Evolutionary conservation across 78 protist genomes (phyloP).

Genomic region (slime mould (Dictyostelium discoideum)): dicty_2.7 NC_007088.5:724001-724500

Average conservation of each 20-base stretch:
- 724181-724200: too few species aligned
- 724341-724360: background rate
- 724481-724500: background rate
- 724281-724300: background rate
- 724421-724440: background rate
- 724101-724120: too few species aligned
- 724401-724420: too few species aligned
- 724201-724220: background rate
- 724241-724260: background rate
- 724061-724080: slow-evolving; percentile 35
- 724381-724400: too few species aligned
- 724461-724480: background rate
- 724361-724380: too few species aligned
- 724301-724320: background rate
- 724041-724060: slow-evolving; percentile 65
- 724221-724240: background rate
- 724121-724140: too few species aligned
- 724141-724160: too few species aligned
- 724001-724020: slow-evolving; percentile 68
- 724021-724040: slow-evolving; percentile 57
- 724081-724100: background rate
- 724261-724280: background rate
- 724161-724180: too few species aligned
- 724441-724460: background rate
- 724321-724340: background rate